phyloP scores from a whole-genome alignment of 345 rosid genomes.

The Noccaea caerulescens region DNA sequence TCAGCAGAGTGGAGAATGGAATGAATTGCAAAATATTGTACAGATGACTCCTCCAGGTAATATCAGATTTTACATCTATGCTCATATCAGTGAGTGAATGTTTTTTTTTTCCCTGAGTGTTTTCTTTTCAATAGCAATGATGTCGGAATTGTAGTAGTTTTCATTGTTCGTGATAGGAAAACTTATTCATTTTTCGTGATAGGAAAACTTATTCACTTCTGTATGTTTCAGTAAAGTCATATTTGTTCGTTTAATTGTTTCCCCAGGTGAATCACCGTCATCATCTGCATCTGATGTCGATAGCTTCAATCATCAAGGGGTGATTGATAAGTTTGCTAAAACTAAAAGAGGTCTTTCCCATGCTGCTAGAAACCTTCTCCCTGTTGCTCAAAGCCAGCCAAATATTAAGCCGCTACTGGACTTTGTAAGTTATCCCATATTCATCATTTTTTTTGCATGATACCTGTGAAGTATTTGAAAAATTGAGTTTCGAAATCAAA shows the following conservation, averaged over 20 bases:
- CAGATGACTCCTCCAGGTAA: slow-evolving; percentile 66
- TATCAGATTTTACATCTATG: slow-evolving; percentile 22
- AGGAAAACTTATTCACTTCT: too few relatives aligned
- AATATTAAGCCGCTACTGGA: slow-evolving; percentile 58
- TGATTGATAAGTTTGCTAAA: slow-evolving; percentile 54
- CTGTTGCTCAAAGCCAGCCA: slow-evolving; percentile 53
- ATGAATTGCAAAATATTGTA: slow-evolving; percentile 58
- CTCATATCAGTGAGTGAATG: slow-evolving; percentile 4
- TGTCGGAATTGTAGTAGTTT: slow-evolving; percentile 13
- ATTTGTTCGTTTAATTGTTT: slow-evolving; percentile 32
- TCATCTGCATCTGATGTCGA: slow-evolving; percentile 89
- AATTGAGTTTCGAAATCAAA: slow-evolving; percentile 13
- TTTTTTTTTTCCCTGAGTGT: slow-evolving; percentile 3
- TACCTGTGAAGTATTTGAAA: slow-evolving; percentile 4
- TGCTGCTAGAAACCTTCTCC: slow-evolving; percentile 54
- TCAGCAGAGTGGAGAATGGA: slow-evolving; percentile 51
- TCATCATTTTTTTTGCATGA: slow-evolving; percentile 20
- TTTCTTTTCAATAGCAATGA: slow-evolving; percentile 16
- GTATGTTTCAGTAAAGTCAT: slow-evolving; percentile 13
- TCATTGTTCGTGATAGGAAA: not conserved
- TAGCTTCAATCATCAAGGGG: slow-evolving; percentile 62
- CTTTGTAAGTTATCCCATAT: slow-evolving; percentile 60
- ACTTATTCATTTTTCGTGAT: too few relatives aligned
- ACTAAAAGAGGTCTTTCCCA: slow-evolving; percentile 54
- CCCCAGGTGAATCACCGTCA: slow-evolving; percentile 88